A percentile compares a stretch with the other conserved stretches of the same genome.
phyloP scores from a whole-genome alignment of 2,329 filamentous ascomycete genomes.

The Aspergillus proliferans region DNA sequence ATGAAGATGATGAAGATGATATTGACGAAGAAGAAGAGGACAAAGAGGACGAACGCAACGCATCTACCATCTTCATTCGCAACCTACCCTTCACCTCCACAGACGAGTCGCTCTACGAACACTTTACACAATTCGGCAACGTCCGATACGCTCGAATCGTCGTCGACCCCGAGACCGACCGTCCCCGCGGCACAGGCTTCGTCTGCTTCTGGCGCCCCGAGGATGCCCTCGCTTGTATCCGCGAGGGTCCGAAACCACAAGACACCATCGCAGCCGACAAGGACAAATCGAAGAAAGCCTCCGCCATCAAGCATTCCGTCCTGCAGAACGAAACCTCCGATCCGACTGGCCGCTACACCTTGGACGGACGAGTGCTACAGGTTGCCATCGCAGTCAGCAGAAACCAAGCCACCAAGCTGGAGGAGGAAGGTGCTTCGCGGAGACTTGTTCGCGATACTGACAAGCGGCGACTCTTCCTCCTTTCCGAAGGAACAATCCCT shows the following conservation, averaged over 20 bases:
- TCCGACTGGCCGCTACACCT: slow-evolving; percentile 74
- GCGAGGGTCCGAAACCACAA: slow-evolving; percentile 58
- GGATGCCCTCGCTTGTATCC: slow-evolving; percentile 71
- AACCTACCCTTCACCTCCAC: slow-evolving; percentile 87
- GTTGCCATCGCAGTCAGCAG: slow-evolving; percentile 80
- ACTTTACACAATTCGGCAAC: slow-evolving; percentile 83
- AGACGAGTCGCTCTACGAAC: slow-evolving; percentile 73
- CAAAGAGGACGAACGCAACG: slow-evolving; percentile 51
- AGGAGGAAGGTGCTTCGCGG: slow-evolving; percentile 58
- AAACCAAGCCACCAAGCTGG: slow-evolving; percentile 68
- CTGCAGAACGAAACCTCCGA: slow-evolving; percentile 82
- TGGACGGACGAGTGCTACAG: slow-evolving; percentile 82
- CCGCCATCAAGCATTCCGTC: slow-evolving; percentile 67
- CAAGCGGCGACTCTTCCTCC: slow-evolving; percentile 80
- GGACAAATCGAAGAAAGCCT: slow-evolving; percentile 31
- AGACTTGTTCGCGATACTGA: slow-evolving; percentile 71
- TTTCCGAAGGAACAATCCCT: slow-evolving; percentile 78
- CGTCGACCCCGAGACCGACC: slow-evolving; percentile 75
- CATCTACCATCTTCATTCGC: slow-evolving; percentile 79
- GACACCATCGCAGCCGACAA: slow-evolving; percentile 38
- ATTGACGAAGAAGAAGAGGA: slow-evolving; percentile 42
- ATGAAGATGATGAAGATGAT: slow-evolving; percentile 35
- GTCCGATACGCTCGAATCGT: slow-evolving; percentile 88
- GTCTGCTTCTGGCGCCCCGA: slow-evolving; percentile 79
- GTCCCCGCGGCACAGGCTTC: slow-evolving; percentile 86